Conservation (phyloP, 1,284 basidiomycete species). For the Ceraceosorus guamensis region DNA sequence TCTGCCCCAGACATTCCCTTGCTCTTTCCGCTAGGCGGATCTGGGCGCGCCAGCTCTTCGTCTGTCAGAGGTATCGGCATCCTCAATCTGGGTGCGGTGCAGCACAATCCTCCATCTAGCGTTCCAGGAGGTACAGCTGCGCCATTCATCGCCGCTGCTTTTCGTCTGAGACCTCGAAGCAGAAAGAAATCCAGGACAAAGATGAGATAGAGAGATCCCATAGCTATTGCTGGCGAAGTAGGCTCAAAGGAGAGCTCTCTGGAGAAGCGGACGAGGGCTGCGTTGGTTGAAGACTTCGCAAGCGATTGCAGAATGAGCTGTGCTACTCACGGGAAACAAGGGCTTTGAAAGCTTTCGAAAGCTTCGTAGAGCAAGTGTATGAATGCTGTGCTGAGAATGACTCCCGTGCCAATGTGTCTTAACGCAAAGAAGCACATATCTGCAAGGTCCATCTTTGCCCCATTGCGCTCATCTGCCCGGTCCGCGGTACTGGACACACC, state of each 20-base stretch:
- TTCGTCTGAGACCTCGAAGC: conserved; percentile 2
- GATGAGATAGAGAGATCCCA: conserved; percentile 15
- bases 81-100: too few species aligned
- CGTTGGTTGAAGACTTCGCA: neutral
- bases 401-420: conserved; percentile 34
- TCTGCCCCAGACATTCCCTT: too few species aligned
- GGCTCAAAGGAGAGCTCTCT: conserved; percentile 49
- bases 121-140: too few species aligned
- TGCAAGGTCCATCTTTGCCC: neutral
- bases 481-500: too few species aligned
- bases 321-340: conserved; percentile 35
- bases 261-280: neutral
- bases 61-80: too few species aligned
- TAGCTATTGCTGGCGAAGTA: conserved; percentile 47
- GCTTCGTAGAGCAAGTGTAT: conserved; percentile 50
- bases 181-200: conserved; percentile 39
- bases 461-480: too few species aligned
- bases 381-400: conserved; percentile 51
- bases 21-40: too few species aligned
- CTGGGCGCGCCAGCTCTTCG: too few species aligned
- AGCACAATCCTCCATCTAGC: too few species aligned
- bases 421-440: neutral
- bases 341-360: conserved; percentile 42
- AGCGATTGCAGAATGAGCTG: neutral
- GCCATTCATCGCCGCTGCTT: neutral